These are phyloP conservation scores for Russula brevipes DNA, from an alignment of 768 basidiomycete species.

Conservation along the genomic window DNA sequence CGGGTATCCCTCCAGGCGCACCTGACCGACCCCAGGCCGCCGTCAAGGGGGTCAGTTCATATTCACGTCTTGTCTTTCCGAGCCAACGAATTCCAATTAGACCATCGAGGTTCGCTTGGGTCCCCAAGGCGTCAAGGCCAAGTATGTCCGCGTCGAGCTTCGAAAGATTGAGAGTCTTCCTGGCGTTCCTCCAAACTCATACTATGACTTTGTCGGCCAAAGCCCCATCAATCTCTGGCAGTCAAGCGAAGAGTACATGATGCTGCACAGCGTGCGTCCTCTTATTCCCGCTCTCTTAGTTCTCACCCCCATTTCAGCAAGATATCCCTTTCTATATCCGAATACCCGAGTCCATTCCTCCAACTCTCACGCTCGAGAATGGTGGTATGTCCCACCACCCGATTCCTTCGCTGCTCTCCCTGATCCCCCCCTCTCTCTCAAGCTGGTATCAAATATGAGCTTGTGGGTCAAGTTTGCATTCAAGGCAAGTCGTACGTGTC, in stretches of 20 bases:
- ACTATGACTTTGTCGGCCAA: constrained; percentile 74
- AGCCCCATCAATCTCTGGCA: constrained; percentile 84
- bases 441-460: constrained; percentile 87
- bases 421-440: neutral
- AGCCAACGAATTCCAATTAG: constrained; percentile 36
- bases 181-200: constrained; percentile 61
- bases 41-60: constrained; percentile 67
- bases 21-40: constrained; percentile 75
- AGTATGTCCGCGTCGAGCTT: constrained; percentile 89
- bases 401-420: neutral
- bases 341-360: constrained; percentile 88
- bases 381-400: constrained; percentile 43
- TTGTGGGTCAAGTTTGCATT: constrained; percentile 80
- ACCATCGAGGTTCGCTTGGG: constrained; percentile 82
- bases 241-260: constrained; percentile 66
- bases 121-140: constrained; percentile 73
- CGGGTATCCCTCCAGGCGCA: constrained; percentile 78
- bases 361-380: constrained; percentile 74
- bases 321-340: constrained; percentile 89
- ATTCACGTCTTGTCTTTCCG: constrained; percentile 19
- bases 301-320: constrained; percentile 43
- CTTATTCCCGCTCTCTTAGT: neutral
- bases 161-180: constrained; percentile 85
- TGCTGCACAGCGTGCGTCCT: constrained; percentile 55
- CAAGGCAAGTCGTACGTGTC: constrained; percentile 73